Conservation (phyloP, 2,329 filamentous ascomycete genomes). For the Fusarium dlaminii region DNA sequence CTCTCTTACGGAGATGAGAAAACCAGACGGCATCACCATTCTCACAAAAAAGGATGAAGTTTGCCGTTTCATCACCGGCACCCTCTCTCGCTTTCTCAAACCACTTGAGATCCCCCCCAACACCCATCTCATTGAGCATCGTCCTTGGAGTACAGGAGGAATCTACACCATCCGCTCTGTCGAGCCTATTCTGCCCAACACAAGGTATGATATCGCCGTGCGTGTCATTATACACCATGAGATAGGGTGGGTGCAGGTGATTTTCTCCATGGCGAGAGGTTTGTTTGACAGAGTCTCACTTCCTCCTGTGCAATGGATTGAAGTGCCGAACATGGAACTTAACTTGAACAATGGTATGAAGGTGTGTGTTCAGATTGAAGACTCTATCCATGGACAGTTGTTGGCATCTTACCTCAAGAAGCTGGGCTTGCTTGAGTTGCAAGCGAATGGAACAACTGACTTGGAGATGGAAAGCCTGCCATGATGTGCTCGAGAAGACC, state of each 20-base stretch:
- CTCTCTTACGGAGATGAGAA: neutral
- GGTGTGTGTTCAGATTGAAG: neutral
- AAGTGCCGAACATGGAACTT: neutral
- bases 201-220: neutral
- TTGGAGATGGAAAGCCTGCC: neutral
- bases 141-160: neutral
- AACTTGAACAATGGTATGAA: neutral
- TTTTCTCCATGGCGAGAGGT: neutral
- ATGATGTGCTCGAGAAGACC: accelerated
- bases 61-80: neutral
- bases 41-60: neutral
- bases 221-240: neutral
- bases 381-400: slow-evolving; percentile 1
- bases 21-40: neutral
- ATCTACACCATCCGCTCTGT: neutral
- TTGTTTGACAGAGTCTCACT: neutral
- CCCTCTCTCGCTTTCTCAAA: neutral
- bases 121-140: neutral
- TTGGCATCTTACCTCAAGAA: neutral
- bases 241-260: neutral
- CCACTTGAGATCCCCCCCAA: neutral
- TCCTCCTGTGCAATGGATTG: neutral
- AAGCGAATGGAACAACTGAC: neutral
- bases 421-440: neutral
- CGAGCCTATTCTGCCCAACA: neutral